Evolutionary conservation across 2,329 filamentous ascomycete genomes (phyloP).

Genomic region (Penicillium palitans): DNA sequence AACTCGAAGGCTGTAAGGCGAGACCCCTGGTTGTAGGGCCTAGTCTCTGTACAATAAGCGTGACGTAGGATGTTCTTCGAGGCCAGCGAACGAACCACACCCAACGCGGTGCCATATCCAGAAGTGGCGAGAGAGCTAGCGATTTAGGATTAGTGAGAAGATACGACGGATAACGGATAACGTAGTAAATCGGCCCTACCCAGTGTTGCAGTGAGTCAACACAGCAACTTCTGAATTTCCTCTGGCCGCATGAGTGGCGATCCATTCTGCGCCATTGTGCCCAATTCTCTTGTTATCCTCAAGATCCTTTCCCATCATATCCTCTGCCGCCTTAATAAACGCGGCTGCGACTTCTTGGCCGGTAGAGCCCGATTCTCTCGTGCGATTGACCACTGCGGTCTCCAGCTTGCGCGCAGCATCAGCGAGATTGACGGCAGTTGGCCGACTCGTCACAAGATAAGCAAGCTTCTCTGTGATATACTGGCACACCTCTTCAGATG

Average conservation of each 20-base stretch:
- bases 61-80: slow-evolving; percentile 66
- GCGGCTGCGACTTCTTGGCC: slow-evolving; percentile 59
- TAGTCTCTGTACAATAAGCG: slow-evolving; percentile 94
- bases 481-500: slow-evolving; percentile 61
- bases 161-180: not conserved
- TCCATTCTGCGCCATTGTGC: slow-evolving; percentile 78
- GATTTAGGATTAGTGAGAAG: slow-evolving; percentile 2
- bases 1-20: slow-evolving; percentile 93
- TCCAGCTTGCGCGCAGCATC: slow-evolving; percentile 86
- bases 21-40: slow-evolving; percentile 97
- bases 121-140: slow-evolving; percentile 84
- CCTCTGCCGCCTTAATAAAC: slow-evolving; percentile 78
- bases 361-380: slow-evolving; percentile 35
- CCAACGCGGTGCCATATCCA: slow-evolving; percentile 93
- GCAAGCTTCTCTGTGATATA: slow-evolving; percentile 77
- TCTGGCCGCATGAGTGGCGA: slow-evolving; percentile 59
- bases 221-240: slow-evolving; percentile 68
- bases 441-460: slow-evolving; percentile 83
- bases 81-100: slow-evolving; percentile 84
- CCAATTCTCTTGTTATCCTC: slow-evolving; percentile 86
- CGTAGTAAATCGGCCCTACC: slow-evolving; percentile 52
- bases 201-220: slow-evolving; percentile 96
- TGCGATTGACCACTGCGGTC: slow-evolving; percentile 55
- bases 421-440: slow-evolving; percentile 90
- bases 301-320: slow-evolving; percentile 83